A percentile compares a stretch with the other conserved stretches of the same genome.
phyloP scores from a whole-genome alignment of 2,329 filamentous ascomycete genomes.

The Ophiostoma piceae region DNA sequence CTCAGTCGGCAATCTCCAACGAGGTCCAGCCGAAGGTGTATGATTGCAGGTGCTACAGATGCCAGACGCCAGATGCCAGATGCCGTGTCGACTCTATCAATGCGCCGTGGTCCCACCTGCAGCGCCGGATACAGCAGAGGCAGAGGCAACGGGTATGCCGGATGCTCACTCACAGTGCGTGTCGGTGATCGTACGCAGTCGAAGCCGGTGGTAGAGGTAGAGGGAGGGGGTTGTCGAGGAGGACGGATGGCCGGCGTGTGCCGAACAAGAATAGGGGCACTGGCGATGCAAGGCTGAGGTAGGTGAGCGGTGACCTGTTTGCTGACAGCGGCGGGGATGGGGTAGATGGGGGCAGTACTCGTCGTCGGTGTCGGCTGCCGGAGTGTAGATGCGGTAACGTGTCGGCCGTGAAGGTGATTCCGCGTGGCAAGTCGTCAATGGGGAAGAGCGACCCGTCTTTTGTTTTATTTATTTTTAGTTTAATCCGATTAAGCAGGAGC shows the following conservation, averaged over 20 bases:
- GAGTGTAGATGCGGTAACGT: neutral
- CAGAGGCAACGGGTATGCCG: no score
- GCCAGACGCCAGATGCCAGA: neutral
- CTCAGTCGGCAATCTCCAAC: neutral
- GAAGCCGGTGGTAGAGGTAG: neutral
- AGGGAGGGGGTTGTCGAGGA: neutral
- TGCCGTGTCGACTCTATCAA: neutral
- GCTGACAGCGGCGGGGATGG: neutral
- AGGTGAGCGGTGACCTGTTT: neutral
- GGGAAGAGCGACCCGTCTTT: constrained; percentile 4
- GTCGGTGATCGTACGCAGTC: neutral
- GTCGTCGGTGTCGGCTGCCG: neutral
- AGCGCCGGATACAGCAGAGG: neutral
- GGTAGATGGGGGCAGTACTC: neutral
- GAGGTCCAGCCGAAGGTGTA: neutral
- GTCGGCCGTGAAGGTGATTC: neutral
- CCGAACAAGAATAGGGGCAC: neutral
- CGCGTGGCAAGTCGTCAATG: neutral
- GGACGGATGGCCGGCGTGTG: neutral
- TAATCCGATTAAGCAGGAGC: no score
- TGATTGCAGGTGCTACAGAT: neutral
- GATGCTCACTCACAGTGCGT: neutral
- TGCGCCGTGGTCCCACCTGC: neutral
- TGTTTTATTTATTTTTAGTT: neutral
- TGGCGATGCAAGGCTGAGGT: neutral